phyloP scores from a whole-genome alignment of 2,329 filamentous ascomycete genomes.

The Trichoderma endophyticum region DNA sequence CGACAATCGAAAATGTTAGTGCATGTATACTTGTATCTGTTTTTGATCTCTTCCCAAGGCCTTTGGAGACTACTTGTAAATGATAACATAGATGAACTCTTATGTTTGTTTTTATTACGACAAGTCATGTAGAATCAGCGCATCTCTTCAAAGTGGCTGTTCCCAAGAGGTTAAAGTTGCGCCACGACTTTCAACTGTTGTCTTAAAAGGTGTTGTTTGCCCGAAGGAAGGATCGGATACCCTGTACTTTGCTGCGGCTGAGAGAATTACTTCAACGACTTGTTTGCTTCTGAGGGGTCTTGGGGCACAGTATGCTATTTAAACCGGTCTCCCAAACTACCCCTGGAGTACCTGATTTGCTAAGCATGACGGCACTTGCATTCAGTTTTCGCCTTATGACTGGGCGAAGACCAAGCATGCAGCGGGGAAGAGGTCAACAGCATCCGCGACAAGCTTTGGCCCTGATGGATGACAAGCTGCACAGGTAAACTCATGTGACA shows the following conservation, averaged over 20 bases:
- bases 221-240: not conserved
- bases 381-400: not conserved
- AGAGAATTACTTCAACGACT: not conserved
- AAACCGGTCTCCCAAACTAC: not conserved
- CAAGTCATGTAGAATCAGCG: not conserved
- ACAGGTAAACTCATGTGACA: not conserved
- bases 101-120: not conserved
- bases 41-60: not conserved
- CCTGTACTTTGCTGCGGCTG: not conserved
- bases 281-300: not conserved
- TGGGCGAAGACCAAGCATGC: not conserved
- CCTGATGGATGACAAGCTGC: not conserved
- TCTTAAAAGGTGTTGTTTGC: not conserved
- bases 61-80: not conserved
- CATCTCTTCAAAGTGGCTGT: not conserved
- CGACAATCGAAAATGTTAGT: not conserved
- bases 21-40: not conserved
- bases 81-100: not conserved
- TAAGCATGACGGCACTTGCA: not conserved
- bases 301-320: not conserved
- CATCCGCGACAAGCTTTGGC: not conserved
- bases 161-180: no score
- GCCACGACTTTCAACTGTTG: not conserved
- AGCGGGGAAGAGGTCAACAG: not conserved
- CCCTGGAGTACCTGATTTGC: not conserved